Conservation (phyloP, 1,284 basidiomycete species). For the Kalmanozyma brasiliensis region DNA sequence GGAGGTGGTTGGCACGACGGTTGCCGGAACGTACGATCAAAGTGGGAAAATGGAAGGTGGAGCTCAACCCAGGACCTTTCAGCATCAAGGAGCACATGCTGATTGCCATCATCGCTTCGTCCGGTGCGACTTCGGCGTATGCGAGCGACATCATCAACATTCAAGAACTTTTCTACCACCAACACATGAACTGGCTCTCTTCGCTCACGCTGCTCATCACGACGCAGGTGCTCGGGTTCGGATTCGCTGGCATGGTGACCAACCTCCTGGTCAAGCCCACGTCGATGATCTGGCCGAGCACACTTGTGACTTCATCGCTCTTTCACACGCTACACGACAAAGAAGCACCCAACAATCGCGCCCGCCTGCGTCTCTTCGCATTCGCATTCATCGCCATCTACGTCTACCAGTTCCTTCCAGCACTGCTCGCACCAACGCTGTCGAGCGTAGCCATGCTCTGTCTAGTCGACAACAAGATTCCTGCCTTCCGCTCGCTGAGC, state of each 20-base stretch:
- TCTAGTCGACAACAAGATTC: slow-evolving; percentile 69
- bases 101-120: slow-evolving; percentile 70
- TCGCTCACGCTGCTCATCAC: slow-evolving; percentile 64
- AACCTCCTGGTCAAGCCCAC: slow-evolving; percentile 65
- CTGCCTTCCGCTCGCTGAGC: slow-evolving; percentile 69
- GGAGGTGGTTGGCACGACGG: slow-evolving; percentile 67
- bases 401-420: slow-evolving; percentile 71
- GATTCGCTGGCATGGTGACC: slow-evolving; percentile 66
- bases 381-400: slow-evolving; percentile 69
- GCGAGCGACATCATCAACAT: slow-evolving; percentile 68
- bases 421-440: slow-evolving; percentile 70
- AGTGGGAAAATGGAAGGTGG: slow-evolving; percentile 56
- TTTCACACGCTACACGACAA: slow-evolving; percentile 71
- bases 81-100: slow-evolving; percentile 70
- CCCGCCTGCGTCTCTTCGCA: slow-evolving; percentile 70
- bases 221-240: slow-evolving; percentile 66
- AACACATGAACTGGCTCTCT: slow-evolving; percentile 62
- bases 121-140: slow-evolving; percentile 68
- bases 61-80: slow-evolving; percentile 71
- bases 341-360: slow-evolving; percentile 63
- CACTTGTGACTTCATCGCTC: slow-evolving; percentile 70
- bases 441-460: slow-evolving; percentile 71
- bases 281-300: slow-evolving; percentile 70
- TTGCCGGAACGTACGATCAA: slow-evolving; percentile 64
- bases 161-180: slow-evolving; percentile 66